Base-by-base conservation (phyloP, 2,329 filamentous ascomycete genomes). In the Exophiala calicioides region DNA sequence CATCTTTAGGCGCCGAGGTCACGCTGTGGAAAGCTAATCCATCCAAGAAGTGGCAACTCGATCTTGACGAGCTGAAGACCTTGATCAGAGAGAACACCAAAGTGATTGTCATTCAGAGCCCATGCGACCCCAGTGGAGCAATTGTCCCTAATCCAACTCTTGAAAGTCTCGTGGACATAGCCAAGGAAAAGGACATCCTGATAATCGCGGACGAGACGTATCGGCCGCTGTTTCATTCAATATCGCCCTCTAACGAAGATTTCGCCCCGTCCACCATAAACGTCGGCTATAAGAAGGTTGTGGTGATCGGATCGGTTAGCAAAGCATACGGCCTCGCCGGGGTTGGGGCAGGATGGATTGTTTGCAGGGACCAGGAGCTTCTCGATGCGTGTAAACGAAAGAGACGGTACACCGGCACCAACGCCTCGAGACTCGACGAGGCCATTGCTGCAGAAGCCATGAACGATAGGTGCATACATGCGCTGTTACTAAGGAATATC, bases 321-420 rank as follows among this genome's bases (percentile, higher is more conserved):
- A 95, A 95, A 68, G 86, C 88, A 0, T 95, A 89, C 68, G 82
- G 86, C 2, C 71, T 95, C 3, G 88, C 89, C 1, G 89, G 90
- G 2, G 83, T 94, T 52, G 82, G 89, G 1, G 68, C 90, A 1
- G 90, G 90, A 23, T 96, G 90, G 90, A 76, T 91, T 47, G 87
- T 86, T 3, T 85, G 83, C 10, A 80, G 80, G 19, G 79, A 81
- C 64, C 62, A 64, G 4, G 68, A 70, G 0, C 74, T 94, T 45
- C 76, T 91, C 42, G 77, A 82, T 39, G 71, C 75, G 10, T 75
- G 86, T 52, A 81, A 84, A 8, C 67, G 72, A 10, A 82, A 83
- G 1, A 76, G 88, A 30, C 85, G 93, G 65, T 94, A 93, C 71
- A 94, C 88, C 3, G 90, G 86, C 19, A 94, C 94, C 59, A 86